These are phyloP conservation scores for Yamadazyma takamatsuzukensis DNA, from an alignment of 805 yeast species.

Conservation along the genomic window DNA sequence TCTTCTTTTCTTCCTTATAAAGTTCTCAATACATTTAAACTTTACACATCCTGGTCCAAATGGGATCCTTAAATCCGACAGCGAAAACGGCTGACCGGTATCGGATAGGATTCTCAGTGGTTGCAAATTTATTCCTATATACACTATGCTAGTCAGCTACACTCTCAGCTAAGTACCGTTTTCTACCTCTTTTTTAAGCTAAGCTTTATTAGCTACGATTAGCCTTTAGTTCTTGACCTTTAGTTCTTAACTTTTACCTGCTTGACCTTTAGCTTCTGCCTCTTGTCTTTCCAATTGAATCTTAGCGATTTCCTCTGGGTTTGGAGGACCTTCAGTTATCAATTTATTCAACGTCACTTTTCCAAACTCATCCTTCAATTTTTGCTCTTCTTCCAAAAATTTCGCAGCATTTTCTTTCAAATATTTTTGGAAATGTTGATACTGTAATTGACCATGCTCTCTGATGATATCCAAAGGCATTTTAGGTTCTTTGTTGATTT, in stretches of 20 bases:
- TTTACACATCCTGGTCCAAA: too few relatives aligned
- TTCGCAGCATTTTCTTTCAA: conserved; percentile 57
- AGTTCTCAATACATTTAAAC: too few relatives aligned
- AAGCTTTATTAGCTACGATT: too few relatives aligned
- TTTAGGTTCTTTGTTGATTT: conserved; percentile 50
- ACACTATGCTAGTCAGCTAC: background rate
- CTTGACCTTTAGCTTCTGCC: conserved; percentile 3
- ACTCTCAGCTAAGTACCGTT: too few relatives aligned
- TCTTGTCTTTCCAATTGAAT: conserved; percentile 35
- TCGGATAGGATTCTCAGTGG: background rate
- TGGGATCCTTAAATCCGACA: too few relatives aligned
- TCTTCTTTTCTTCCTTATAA: too few relatives aligned
- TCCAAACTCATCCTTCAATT: conserved; percentile 76
- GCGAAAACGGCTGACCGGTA: too few relatives aligned
- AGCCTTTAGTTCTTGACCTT: too few relatives aligned
- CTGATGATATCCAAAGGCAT: conserved; percentile 87
- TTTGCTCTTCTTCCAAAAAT: conserved; percentile 82
- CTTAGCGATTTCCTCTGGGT: conserved; percentile 59
- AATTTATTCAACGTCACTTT: conserved; percentile 80
- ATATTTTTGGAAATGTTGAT: conserved; percentile 69
- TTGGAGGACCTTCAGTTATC: conserved; percentile 78
- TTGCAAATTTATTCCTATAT: background rate
- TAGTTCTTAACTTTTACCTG: too few relatives aligned
- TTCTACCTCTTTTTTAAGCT: too few relatives aligned
- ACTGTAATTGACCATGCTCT: conserved; percentile 89